Base-by-base conservation (phyloP, 192 early-diverging fungal species). In the Piromyces finnis region DNA sequence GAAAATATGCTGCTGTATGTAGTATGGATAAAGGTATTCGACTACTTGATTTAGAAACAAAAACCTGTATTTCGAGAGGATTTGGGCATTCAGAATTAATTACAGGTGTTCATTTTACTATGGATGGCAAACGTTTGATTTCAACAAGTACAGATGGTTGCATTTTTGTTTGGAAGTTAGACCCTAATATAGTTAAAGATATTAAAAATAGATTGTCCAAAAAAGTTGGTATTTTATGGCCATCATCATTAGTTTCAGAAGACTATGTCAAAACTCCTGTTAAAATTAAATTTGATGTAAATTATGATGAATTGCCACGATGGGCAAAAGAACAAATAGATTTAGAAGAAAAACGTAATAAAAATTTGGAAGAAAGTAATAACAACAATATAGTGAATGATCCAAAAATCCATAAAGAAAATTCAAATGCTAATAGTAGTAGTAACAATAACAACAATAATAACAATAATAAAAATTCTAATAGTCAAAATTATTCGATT, bases 81-180 rank as follows among this genome's bases (percentile, higher is more conserved):
- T 83, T 85, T 39, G 92, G 91, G 0, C 94, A 95, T 83, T 87
- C 92, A 14, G 94, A 95, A 81, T 81, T 93, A 41, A 87, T 95
- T 16, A 95, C 94, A 0, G 82, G 85, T 17, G 86, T 94, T 37
- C 87, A 87, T 79, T 95, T 95, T 83, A 87, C 82, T 5, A 80
- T 79, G 12, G 86, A 88, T 81, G 84, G 84, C 41, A 80, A 84
- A 29, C 84, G 89, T 15, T 80, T 95, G 12, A 83, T 93, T 30
- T 90, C 91, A 3, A 94, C 93, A 22, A 88, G 89, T 78, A 89
- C 89, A 0, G 93, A 95, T 81, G 93, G 93, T 14, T 93, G 90
- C 29, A 85, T 95, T 17, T 89, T 95, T 83, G 87, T 95, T 1
- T 95, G 94, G 94, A 86, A 85, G 77, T 78, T 94, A 11, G 51